Conservation (phyloP, 768 basidiomycete genomes). For the Coprinopsis sp. region DNA sequence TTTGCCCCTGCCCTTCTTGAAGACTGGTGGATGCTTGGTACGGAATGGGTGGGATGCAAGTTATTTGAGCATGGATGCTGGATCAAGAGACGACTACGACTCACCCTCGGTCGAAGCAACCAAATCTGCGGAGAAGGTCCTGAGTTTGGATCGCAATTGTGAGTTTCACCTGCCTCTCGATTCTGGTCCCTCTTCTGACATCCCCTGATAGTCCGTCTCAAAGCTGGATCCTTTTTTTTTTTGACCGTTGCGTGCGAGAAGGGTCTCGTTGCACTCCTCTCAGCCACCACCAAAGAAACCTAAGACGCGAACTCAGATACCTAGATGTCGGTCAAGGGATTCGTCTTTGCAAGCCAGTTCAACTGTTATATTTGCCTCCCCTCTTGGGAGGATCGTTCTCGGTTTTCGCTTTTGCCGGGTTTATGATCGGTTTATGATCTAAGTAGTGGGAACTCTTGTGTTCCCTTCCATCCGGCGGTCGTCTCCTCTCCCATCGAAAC, state of each 20-base stretch:
- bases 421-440: too few species aligned
- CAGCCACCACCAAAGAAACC: constrained; percentile 18
- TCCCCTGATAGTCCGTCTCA: constrained; percentile 67
- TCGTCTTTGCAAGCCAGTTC: too few species aligned
- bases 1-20: constrained; percentile 76
- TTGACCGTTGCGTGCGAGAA: constrained; percentile 82
- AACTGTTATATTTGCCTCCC: too few species aligned
- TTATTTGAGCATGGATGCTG: constrained; percentile 94
- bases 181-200: constrained; percentile 10
- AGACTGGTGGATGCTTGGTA: constrained; percentile 93
- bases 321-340: too few species aligned
- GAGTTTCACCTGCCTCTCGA: constrained; percentile 28
- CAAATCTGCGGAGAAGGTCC: constrained; percentile 64
- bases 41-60: constrained; percentile 91
- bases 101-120: constrained; percentile 31
- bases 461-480: too few species aligned
- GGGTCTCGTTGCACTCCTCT: constrained; percentile 71
- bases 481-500: too few species aligned
- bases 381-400: too few species aligned
- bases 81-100: constrained; percentile 64
- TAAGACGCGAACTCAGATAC: background rate
- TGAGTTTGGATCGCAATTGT: constrained; percentile 92
- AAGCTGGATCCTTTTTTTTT: constrained; percentile 82
- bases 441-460: too few species aligned
- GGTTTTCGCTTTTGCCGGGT: too few species aligned